Base-by-base conservation (phyloP, 2,329 filamentous ascomycete species). In the Plectosphaerella plurivora region DNA sequence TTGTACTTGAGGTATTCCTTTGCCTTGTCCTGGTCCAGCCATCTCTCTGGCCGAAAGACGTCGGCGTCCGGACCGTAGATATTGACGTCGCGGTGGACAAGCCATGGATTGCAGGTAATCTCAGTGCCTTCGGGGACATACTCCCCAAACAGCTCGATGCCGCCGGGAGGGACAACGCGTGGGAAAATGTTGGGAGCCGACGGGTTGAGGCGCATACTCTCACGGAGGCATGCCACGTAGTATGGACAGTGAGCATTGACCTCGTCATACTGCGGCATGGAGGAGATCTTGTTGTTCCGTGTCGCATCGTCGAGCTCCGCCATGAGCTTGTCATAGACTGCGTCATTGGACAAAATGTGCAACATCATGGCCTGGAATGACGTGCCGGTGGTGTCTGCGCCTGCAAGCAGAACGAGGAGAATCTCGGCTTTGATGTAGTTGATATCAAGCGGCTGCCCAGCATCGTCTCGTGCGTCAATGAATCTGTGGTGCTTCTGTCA, bases 381-480 rank as follows among this genome's bases (percentile, higher is more conserved):
- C 2, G 77, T 79, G 1, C 74, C 76, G 0, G 75, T 79, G 5
- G 77, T 80, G 55, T 80, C 77, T 3, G 76, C 75, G 16, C 77
- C 77, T 0, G 78, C 77, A 8, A 80, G 65, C 15, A 78, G 66
- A 4, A 81, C 73, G 0, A 81, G 68, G 2, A 81, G 65, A 22
- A 79, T 72, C 59, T 82, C 78, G 1, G 77, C 75, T 57, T 75
- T 77, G 65, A 81, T 74, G 56, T 77, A 77, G 5, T 78, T 73
- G 50, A 76, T 64, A 25, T 75, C 68, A 0, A 80, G 63, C 1
- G 75, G 74, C 52, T 75, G 65, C 14, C 71, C 74, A 0, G 74
- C 64, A 8, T 74, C 73, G 18, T 72, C 73, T 9, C 68, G 65
- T 0, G 73, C 72, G 20, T 76, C 73, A 51, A 72, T 66, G 15